phyloP scores from a whole-genome alignment of 371 early-diverging fungal species.

The Mucor irregularis region DNA sequence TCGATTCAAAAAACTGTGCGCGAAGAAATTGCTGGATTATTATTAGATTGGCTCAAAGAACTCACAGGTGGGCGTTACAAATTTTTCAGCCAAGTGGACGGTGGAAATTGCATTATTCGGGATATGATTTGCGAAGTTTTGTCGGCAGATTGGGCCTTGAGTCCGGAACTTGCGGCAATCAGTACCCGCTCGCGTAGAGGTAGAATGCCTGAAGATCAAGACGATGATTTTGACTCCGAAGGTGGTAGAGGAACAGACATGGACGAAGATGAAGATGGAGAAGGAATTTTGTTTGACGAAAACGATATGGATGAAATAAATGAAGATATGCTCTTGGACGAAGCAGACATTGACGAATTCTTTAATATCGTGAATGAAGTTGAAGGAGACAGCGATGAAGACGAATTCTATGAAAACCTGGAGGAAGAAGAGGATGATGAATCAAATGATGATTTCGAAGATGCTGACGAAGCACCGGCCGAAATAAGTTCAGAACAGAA shows the following conservation, averaged over 20 bases:
- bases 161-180: slow-evolving; percentile 36
- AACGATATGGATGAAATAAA: slow-evolving; percentile 11
- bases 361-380: not conserved
- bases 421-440: not conserved
- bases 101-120: slow-evolving; percentile 54
- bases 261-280: slow-evolving; percentile 17
- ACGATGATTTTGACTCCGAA: slow-evolving; percentile 14
- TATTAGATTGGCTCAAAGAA: slow-evolving; percentile 79
- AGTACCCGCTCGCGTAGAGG: slow-evolving; percentile 39
- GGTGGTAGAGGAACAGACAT: slow-evolving; percentile 8
- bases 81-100: slow-evolving; percentile 49
- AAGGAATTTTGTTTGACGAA: too few relatives aligned
- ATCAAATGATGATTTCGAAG: not conserved
- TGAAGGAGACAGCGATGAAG: not conserved
- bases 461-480: not conserved
- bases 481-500: too few relatives aligned
- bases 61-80: slow-evolving; percentile 64
- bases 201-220: slow-evolving; percentile 30
- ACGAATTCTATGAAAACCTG: not conserved
- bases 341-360: slow-evolving; percentile 16
- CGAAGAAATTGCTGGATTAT: slow-evolving; percentile 74
- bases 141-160: slow-evolving; percentile 55
- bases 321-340: slow-evolving; percentile 16
- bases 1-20: slow-evolving; percentile 79
- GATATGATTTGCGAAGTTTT: slow-evolving; percentile 74